Percentiles rank a stretch among this genome's conserved stretches.
Evolutionary conservation across 176 grass and related monocot species (phyloP).

Genomic region (Leersia perrieri): DNA sequence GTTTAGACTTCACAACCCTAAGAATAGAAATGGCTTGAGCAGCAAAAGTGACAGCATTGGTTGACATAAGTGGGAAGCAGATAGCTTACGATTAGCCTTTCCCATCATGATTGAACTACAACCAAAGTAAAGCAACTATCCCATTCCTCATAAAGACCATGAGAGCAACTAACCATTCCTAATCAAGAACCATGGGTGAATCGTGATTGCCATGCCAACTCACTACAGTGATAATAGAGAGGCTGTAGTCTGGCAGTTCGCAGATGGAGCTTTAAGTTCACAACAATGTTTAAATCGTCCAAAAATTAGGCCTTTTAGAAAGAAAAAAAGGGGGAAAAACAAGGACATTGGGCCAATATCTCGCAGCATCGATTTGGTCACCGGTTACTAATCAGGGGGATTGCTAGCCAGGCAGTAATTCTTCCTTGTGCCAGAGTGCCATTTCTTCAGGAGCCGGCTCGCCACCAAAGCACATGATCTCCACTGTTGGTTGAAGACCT

Average conservation of each 20-base stretch:
- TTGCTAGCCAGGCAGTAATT: too few relatives aligned
- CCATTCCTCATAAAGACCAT: background rate
- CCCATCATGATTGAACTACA: background rate
- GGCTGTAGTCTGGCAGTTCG: background rate
- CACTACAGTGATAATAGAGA: background rate
- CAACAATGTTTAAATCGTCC: background rate
- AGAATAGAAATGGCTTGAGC: background rate
- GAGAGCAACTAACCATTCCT: background rate
- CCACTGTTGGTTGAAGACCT: too few relatives aligned
- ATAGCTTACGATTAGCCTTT: background rate
- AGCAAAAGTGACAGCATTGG: background rate
- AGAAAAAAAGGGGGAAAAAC: too few relatives aligned
- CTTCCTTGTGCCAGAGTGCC: too few relatives aligned
- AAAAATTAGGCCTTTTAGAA: too few relatives aligned
- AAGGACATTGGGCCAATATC: too few relatives aligned
- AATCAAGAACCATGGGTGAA: too few relatives aligned
- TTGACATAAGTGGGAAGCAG: background rate
- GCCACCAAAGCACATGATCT: too few relatives aligned
- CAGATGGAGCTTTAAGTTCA: background rate
- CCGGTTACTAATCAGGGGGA: too few relatives aligned
- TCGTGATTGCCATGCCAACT: background rate
- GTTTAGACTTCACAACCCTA: background rate
- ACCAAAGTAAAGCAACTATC: background rate
- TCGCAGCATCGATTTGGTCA: too few relatives aligned
- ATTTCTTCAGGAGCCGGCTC: too few relatives aligned